These are phyloP conservation scores for Huntiella omanensis DNA, from an alignment of 2,329 filamentous ascomycete species.

Conservation along the genomic window DNA sequence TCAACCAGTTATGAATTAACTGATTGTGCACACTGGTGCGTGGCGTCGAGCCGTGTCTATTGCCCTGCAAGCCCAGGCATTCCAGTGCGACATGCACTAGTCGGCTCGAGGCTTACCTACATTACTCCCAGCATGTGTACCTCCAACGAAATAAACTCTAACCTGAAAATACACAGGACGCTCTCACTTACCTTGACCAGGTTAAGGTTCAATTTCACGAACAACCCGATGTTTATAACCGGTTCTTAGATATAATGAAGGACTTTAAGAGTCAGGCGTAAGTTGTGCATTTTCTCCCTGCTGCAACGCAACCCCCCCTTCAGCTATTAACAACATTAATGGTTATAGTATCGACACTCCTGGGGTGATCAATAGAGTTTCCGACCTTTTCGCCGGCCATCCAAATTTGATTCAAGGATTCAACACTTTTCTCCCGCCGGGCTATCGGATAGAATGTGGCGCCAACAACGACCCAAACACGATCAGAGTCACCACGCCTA, in stretches of 20 bases:
- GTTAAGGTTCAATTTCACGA: conserved; percentile 97
- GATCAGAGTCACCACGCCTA: conserved; percentile 90
- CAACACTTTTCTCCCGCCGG: conserved; percentile 90
- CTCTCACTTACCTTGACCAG: conserved; percentile 89
- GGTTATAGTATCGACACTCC: conserved; percentile 60
- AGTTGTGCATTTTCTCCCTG: conserved; percentile 20
- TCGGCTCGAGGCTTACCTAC: no score
- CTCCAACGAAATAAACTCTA: no score
- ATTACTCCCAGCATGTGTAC: no score
- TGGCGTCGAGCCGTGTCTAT: no score
- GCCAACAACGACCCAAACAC: conserved; percentile 86
- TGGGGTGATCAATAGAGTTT: conserved; percentile 91
- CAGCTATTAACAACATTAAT: not conserved
- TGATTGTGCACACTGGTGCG: no score
- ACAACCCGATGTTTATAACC: conserved; percentile 91
- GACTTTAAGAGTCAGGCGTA: conserved; percentile 97
- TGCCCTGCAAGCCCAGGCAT: no score
- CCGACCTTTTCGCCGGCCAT: conserved; percentile 85
- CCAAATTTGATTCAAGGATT: conserved; percentile 93
- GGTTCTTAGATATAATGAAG: conserved; percentile 98
- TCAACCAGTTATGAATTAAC: no score
- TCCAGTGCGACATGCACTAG: no score
- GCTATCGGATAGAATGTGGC: conserved; percentile 92
- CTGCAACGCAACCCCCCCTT: not conserved
- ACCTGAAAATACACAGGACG: conserved; percentile 28